Evolutionary conservation across 2,329 filamentous ascomycete genomes (phyloP).

Genomic region (Pyrenochaeta sp.): DNA sequence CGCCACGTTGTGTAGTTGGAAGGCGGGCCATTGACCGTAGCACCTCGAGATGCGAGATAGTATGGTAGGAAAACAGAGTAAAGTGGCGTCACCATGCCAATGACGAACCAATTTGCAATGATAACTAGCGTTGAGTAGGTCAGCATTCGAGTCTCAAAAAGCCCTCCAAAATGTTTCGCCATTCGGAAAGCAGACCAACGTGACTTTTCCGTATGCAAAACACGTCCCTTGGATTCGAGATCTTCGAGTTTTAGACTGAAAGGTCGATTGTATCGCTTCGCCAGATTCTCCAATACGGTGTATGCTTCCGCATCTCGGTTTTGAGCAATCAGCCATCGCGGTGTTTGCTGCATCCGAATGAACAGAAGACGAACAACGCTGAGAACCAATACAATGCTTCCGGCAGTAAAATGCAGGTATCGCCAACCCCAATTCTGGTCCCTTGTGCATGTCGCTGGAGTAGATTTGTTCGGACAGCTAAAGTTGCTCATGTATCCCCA

Average conservation of each 20-base stretch:
- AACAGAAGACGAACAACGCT: slow-evolving; percentile 24
- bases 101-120: slow-evolving; percentile 30
- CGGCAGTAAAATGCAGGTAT: slow-evolving; percentile 31
- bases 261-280: slow-evolving; percentile 23
- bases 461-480: slow-evolving; percentile 12
- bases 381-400: slow-evolving; percentile 26
- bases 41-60: slow-evolving; percentile 22
- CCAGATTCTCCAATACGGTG: slow-evolving; percentile 21
- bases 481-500: slow-evolving; percentile 57
- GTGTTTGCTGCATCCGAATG: slow-evolving; percentile 32
- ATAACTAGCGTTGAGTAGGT: slow-evolving; percentile 31
- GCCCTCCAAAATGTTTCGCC: slow-evolving; percentile 26
- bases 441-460: slow-evolving; percentile 9
- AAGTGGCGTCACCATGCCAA: slow-evolving; percentile 24
- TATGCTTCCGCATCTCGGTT: slow-evolving; percentile 31
- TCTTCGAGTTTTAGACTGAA: slow-evolving; percentile 23
- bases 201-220: slow-evolving; percentile 30
- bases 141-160: slow-evolving; percentile 29
- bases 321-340: slow-evolving; percentile 30
- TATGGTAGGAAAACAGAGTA: slow-evolving; percentile 24
- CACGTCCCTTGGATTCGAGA: slow-evolving; percentile 23
- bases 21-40: slow-evolving; percentile 8
- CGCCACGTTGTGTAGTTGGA: slow-evolving; percentile 25
- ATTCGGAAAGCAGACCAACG: slow-evolving; percentile 29
- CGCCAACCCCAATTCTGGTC: slow-evolving; percentile 35